Conservation (phyloP, 306 rosid species). For the Quillaja saponaria region DNA sequence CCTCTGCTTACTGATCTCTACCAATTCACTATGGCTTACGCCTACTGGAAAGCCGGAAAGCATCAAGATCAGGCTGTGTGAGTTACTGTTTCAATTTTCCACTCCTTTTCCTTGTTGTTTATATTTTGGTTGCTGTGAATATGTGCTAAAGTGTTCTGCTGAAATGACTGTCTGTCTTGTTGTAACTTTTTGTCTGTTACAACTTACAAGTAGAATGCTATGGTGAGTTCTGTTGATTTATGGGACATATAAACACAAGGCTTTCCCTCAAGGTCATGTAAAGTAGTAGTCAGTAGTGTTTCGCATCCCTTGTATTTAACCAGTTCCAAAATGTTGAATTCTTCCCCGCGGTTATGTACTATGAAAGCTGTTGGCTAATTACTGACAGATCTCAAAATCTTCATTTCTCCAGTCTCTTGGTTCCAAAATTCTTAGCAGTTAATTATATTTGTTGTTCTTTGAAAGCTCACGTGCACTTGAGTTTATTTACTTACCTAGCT, state of each 20-base stretch:
- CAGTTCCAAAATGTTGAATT: no score
- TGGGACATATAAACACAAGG: no score
- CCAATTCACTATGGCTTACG: slow-evolving; percentile 99
- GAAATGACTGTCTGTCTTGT: no score
- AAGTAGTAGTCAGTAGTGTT: no score
- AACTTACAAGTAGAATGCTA: background rate
- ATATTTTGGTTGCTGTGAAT: slow-evolving; percentile 30
- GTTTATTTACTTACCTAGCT: slow-evolving; percentile 11
- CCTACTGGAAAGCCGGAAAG: slow-evolving; percentile 99
- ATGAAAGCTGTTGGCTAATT: background rate
- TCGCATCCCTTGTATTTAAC: no score
- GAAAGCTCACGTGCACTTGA: slow-evolving; percentile 8
- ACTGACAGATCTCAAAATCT: background rate
- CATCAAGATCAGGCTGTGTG: slow-evolving; percentile 94
- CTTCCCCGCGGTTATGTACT: background rate
- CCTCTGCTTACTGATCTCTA: slow-evolving; percentile 98
- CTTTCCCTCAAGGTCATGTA: no score
- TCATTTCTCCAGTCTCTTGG: background rate
- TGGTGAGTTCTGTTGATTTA: no score
- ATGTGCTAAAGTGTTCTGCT: background rate
- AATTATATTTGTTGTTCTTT: background rate
- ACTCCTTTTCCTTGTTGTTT: background rate
- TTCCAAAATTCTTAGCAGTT: background rate
- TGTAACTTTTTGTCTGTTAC: background rate
- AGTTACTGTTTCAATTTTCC: slow-evolving; percentile 26